Evolutionary conservation across 1,139 yeast species (phyloP), one percentile per base, ranked within the genome.

Genomic region (Hansenula lynferdii): DNA sequence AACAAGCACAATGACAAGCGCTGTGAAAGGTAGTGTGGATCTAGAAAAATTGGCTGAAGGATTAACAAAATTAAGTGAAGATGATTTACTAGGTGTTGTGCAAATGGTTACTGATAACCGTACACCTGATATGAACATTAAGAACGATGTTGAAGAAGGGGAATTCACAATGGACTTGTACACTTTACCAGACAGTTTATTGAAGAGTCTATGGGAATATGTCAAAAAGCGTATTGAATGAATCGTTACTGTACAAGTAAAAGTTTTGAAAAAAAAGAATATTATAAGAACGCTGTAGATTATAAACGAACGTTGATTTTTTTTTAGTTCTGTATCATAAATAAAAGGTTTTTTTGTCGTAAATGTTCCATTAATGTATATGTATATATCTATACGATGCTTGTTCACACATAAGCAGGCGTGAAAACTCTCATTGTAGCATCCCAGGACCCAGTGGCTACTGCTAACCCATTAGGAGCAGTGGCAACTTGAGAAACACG

Each of bases 61-160:
- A 3, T 73, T 92, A 53, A 86, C 95, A 42, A 85, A 86, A 62
- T 72, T 92, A 45, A 81, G 73, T 43, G 98, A 92, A 62, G 97
- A 92, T 60, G 97, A 92, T 61, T 72, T 92, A 54, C 77, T 92
- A 42, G 95, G 90, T 28, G 94, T 92, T 37, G 97, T 92, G 39
- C 97, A 92, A 64, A 90, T 92, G 97, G 95, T 92, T 28, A 89
- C 96, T 39, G 97, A 92, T 62, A 92, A 92, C 65, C 80, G 87
- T 62, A 89, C 97, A 15, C 81, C 86, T 35, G 97, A 92, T 42
- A 92, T 92, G 96, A 89, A 85, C 63, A 85, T 92, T 56, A 89
- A 90, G 60, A 92, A 92, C 63, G 96, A 92, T 58, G 90, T 86
- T 37, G 97, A 90, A 48, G 94, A 87, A 55, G 98, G 98, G 36